A percentile compares a stretch with the other conserved stretches of the same genome.
Evolutionary conservation across 371 early-diverging fungal species (phyloP).

Genomic region (Mortierella sp.): DNA sequence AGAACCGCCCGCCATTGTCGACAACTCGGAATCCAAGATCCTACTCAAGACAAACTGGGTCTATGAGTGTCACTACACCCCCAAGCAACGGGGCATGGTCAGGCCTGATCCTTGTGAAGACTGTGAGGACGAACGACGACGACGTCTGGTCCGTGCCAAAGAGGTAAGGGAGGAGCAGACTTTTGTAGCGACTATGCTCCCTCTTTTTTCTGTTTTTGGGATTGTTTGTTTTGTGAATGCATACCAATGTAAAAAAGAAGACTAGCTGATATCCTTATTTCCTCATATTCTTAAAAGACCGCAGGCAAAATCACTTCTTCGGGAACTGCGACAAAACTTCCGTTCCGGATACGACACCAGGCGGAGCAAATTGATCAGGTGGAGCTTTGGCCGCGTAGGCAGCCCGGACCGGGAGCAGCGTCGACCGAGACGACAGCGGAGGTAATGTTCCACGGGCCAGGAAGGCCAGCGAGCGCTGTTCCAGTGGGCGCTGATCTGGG

Average conservation of each 20-base stretch:
- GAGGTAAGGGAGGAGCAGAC: not conserved
- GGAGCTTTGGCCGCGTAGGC: not conserved
- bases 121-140: not conserved
- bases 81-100: not conserved
- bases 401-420: not conserved
- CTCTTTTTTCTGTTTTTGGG: not conserved
- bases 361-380: not conserved
- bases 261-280: not conserved
- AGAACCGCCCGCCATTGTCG: not conserved
- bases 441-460: not conserved
- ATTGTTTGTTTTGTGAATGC: not conserved
- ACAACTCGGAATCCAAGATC: not conserved
- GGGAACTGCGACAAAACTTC: not conserved
- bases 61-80: not conserved
- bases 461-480: not conserved
- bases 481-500: not conserved
- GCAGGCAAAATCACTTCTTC: not conserved
- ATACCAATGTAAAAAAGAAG: not conserved
- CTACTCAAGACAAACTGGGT: not conserved
- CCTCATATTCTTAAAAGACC: not conserved
- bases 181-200: not conserved
- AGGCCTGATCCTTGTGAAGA: not conserved
- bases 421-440: not conserved
- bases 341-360: not conserved
- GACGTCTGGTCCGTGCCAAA: not conserved